A percentile compares a stretch with the other conserved stretches of the same genome.
Conservation (phyloP, 768 basidiomycete species). For the Mycena belliarum region DNA sequence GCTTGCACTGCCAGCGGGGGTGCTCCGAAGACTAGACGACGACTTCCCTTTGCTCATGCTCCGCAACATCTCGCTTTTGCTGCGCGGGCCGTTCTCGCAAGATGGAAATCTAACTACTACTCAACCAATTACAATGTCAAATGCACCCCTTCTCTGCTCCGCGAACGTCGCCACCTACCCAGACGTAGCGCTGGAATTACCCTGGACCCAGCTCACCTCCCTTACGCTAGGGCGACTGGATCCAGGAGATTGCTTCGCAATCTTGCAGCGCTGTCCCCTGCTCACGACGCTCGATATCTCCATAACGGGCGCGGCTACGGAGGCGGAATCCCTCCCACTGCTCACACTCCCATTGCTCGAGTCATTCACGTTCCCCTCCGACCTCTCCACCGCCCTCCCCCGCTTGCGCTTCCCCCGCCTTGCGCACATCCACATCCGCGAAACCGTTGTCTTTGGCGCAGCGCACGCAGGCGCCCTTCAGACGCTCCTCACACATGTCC, state of each 20-base stretch:
- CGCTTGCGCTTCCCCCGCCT: conserved; percentile 2
- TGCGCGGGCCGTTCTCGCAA: background rate
- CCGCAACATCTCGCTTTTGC: background rate
- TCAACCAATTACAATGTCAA: background rate
- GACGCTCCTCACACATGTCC: background rate
- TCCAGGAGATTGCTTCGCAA: background rate
- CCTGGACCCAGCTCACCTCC: conserved; percentile 3
- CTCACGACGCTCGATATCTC: conserved; percentile 6
- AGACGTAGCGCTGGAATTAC: background rate
- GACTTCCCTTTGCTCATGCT: background rate
- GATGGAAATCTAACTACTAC: background rate
- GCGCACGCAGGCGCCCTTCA: background rate
- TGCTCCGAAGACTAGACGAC: background rate
- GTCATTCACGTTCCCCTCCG: conserved; percentile 7
- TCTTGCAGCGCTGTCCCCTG: background rate
- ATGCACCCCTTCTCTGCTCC: background rate
- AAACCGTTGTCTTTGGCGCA: background rate
- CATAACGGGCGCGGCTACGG: background rate
- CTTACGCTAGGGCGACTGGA: background rate
- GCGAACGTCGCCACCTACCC: background rate
- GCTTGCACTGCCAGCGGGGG: background rate
- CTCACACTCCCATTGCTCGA: background rate
- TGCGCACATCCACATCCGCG: conserved; percentile 1
- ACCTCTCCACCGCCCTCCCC: background rate
- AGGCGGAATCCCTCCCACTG: background rate